Base-by-base conservation (phyloP, 495 filamentous ascomycete species). In the Glonium stellatum region DNA sequence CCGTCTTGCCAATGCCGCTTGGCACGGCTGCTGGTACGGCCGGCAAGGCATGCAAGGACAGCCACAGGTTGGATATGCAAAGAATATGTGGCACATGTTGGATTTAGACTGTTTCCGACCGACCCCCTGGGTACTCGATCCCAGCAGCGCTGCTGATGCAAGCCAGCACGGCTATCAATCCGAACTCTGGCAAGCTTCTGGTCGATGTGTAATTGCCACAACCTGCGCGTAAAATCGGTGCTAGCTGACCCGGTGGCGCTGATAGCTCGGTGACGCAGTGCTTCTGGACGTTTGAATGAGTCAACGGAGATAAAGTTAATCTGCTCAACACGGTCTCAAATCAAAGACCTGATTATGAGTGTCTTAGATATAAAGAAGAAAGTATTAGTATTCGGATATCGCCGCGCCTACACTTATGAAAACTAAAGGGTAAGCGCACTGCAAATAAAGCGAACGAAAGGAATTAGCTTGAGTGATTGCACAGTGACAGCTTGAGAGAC, bases 11-110 rank as follows among this genome's bases (percentile, higher is more conserved):
- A 51, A 35, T 18, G 55, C 59, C 51, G 3, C 31, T 0, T 10
- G 12, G 48, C 59, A 62, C 31, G 39, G 55, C 21, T 59, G 51
- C 11, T 23, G 18, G 46, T 66, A 62, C 10, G 54, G 50, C 34
- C 13, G 55, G 21, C 11, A 42, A 6, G 65, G 65, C 15, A 49
- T 31, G 2, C 60, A 61, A 5, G 65, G 60, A 35, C 65, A 67
- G 12, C 57, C 65, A 55, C 65, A 67, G 39, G 47, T 61, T 13
- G 31, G 19, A 25, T 23, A 23, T 5, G 49, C 41, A 49, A 63
- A 67, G 34, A 55, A 27, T 13, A 67, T 46, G 0, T 12, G 10
- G 37, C 65, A 67, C 65, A 67, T 67, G 9, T 10, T 55, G 1
- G 31, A 1, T 42, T 15, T 13, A 51, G 4, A 31, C 3, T 21